Base-by-base conservation (phyloP, 306 rosid species). In the Malus asiatica region DNA sequence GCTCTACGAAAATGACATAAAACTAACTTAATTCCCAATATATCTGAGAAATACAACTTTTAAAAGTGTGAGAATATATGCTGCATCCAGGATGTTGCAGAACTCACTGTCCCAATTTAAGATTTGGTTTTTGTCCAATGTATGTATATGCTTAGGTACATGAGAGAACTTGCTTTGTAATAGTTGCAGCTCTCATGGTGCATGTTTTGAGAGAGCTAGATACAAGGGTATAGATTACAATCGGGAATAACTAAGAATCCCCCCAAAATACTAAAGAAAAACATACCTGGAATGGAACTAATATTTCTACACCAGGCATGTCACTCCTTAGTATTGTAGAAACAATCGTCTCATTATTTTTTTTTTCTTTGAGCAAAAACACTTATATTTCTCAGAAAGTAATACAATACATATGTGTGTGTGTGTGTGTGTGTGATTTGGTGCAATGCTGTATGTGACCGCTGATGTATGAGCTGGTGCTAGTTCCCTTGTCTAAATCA, bases 401-500 rank as follows among this genome's bases (percentile, higher is more conserved):
- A 13, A n/a, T 57, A 22, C 15, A 46, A 46, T 46, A 14, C 52
- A 4, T 46, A 14, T 4, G 0, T 46, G 0, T 46, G 1, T n/a
- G 5, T 46, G 4, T 46, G 1, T 57, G 10, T 9, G 1, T 6
- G 40, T 35, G 40, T 59, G 16, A 12, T 10, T 22, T 58, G 30
- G 63, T 22, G 30, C 63, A 22, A 9, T 58, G 32, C 13, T 22
- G 11, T 59, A 27, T 16, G 68, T 15, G 55, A 63, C 18, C 45
- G 3, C 4, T 65, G 48, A 65, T 11, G 18, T 64, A 32, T 29
- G 25, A 66, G 29, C 18, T 30, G 75, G 82, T 75, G 82, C 72
- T 30, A 32, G 40, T 57, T 79, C 11, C 73, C 78, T 80, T 68
- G 66, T 76, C 80, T 60, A 4, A n/a, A 57, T 23, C 19, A 53